phyloP scores from a whole-genome alignment of 176 grass and related monocot genomes.

The Avena sativa region DNA sequence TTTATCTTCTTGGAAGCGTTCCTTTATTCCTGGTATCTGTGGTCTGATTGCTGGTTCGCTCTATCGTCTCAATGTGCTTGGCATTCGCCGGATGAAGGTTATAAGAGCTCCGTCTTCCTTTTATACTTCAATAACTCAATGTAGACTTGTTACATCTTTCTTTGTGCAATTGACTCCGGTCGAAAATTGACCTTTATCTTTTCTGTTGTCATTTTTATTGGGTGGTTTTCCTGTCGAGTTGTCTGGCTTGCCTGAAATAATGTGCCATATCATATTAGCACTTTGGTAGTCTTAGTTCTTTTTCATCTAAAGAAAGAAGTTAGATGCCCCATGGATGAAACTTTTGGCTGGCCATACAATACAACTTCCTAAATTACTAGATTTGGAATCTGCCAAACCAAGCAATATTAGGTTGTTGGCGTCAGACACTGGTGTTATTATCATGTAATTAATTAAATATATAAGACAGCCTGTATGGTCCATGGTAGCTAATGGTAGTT shows the following conservation, averaged over 20 bases:
- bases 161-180: neutral
- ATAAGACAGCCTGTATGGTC: conserved; percentile 5
- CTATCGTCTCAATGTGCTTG: conserved; percentile 77
- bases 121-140: neutral
- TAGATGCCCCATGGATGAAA: neutral
- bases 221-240: neutral
- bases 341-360: conserved; percentile 8
- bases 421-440: conserved; percentile 1
- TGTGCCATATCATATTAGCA: conserved; percentile 21
- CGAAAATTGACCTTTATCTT: conserved; percentile 16
- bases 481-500: conserved; percentile 7
- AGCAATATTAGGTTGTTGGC: conserved; percentile 17
- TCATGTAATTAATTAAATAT: conserved; percentile 11
- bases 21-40: conserved; percentile 89
- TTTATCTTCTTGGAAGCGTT: conserved; percentile 83
- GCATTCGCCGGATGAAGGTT: conserved; percentile 81
- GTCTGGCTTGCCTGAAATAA: conserved; percentile 15
- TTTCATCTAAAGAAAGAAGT: conserved; percentile 17
- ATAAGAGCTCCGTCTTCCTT: conserved; percentile 2
- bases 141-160: conserved; percentile 1
- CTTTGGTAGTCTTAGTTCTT: neutral
- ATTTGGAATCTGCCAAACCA: conserved; percentile 42
- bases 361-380: conserved; percentile 19
- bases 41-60: conserved; percentile 82
- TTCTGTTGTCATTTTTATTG: conserved; percentile 24